Base-by-base conservation (phyloP, 169 alveolate genomes). In the Plasmodium relictum region DNA sequence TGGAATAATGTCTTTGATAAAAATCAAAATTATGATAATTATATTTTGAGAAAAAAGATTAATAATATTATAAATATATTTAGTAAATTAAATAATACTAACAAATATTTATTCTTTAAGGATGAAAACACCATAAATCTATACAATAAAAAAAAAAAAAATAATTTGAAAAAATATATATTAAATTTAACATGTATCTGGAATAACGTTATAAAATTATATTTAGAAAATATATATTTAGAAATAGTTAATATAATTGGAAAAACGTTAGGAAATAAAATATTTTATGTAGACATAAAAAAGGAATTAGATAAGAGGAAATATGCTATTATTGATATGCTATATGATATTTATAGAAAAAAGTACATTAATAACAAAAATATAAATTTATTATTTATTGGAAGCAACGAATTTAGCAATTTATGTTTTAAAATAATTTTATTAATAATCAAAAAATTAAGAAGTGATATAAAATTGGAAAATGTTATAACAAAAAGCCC, bases 401-500 rank as follows among this genome's bases (percentile, higher is more conserved):
- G 89, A 58, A 65, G 89, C 20, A 78, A 78, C 58, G 89, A 78
- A 42, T 78, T 63, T 42, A 78, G 89, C 37, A 37, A 24, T 56
- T 48, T 78, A 26, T 78, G 89, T 58, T 37, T 78, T 20, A 78
- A 50, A 65, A 22, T 78, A n/a, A 78, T 78, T 41, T 48, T 26
- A 39, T 78, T 78, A 65, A 78, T 78, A 20, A 50, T 78, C 44
- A 78, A 65, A 42, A 50, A 20, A 24, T 18, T 78, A 22, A 78
- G 89, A 65, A 78, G 44, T 62, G 89, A 78, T 45, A 24, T 78
- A 45, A n/a, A 26, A 6, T 7, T 78, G 45, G 89, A 78, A 1
- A 54, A 65, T 42, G 78, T 78, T 31, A 78, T 78, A 26, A 78
- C 89, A 18, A 78, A 78, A 42, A 78, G 89, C 48, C 89, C 89